Conservation (phyloP, 2,329 filamentous ascomycete genomes). For the Dendryphion nanum region DNA sequence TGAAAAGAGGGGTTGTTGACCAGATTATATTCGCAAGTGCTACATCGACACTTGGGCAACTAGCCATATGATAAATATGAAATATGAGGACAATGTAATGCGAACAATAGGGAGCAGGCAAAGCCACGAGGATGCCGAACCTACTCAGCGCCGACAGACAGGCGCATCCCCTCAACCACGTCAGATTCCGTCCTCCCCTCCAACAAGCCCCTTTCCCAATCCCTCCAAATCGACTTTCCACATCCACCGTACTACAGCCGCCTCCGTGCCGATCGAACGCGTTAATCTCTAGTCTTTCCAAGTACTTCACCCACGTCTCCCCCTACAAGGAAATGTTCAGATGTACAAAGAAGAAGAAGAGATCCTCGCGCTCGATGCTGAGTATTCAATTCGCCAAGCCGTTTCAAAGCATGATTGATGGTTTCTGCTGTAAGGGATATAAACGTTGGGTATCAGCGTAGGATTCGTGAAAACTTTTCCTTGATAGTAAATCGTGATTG, state of each 20-base stretch:
- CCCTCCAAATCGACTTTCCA: constrained; percentile 20
- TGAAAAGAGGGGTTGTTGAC: no score
- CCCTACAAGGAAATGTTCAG: constrained; percentile 4
- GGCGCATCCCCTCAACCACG: constrained; percentile 16
- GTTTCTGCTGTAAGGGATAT: constrained; percentile 35
- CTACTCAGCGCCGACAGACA: constrained; percentile 29
- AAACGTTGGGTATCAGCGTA: constrained; percentile 46
- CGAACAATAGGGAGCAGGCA: constrained; percentile 2
- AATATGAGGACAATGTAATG: no score
- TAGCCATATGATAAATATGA: constrained; percentile 1
- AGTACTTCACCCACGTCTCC: constrained; percentile 8
- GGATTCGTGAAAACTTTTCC: constrained; percentile 41
- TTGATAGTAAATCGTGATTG: constrained; percentile 37
- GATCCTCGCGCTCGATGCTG: constrained; percentile 5
- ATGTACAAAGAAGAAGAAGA: constrained; percentile 4
- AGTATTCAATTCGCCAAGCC: constrained; percentile 31
- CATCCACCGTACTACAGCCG: constrained; percentile 33
- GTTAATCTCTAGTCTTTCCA: constrained; percentile 23
- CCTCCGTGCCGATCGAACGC: constrained; percentile 23
- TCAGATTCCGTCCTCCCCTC: constrained; percentile 18
- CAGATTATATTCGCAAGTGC: no score
- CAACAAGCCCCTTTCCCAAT: constrained; percentile 15
- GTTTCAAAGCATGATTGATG: constrained; percentile 39
- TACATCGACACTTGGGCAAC: no score
- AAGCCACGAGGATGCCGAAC: constrained; percentile 15